Base-by-base conservation (phyloP, 495 filamentous ascomycete species). In the Neurospora pannonica region DNA sequence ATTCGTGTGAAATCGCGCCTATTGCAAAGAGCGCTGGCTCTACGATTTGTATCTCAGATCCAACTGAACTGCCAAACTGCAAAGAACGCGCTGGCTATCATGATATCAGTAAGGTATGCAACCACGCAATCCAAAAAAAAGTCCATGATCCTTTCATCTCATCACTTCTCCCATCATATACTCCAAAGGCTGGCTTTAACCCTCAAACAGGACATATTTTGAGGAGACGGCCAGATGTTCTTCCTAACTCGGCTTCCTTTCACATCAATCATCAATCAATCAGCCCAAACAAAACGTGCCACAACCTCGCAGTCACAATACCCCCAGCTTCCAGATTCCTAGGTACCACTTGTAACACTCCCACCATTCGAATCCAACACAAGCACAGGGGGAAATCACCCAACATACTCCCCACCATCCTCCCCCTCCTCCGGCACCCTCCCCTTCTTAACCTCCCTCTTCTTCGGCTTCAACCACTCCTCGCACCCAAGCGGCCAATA, bases 401-500 rank as follows among this genome's bases (percentile, higher is more conserved):
- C 70, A 31, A 72, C 75, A 39, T 75, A 73, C 31, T 13, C 70
- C 10, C 75, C 79, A 19, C 74, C 77, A 67, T 67, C 54, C 28
- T 34, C 54, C 28, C 28, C 54, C 13, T 67, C 28, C 54, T 67
- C 73, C 34, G 75, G 42, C 39, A 54, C 71, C 72, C 75, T 82
- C 34, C 72, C 73, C 72, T 89, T 88, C 75, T 90, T 92, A 0
- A 90, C 82, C 42, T 90, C 85, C 73, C 90, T 88, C 83, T 96
- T 97, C 75, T 83, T 86, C 0, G 94, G 94, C 72, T 92, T 87
- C 60, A 97, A 84, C 95, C 94, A 98, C 71, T 95, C 92, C 80
- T 98, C 96, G 87, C 92, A 92, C 2, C 92, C 93, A 0, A 88
- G 86, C 0, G 94, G 95, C 95, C 96, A 98, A 80, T 97, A 98